phyloP scores from a whole-genome alignment of 164 flowering plant genomes.

The Malania oleifera region DNA sequence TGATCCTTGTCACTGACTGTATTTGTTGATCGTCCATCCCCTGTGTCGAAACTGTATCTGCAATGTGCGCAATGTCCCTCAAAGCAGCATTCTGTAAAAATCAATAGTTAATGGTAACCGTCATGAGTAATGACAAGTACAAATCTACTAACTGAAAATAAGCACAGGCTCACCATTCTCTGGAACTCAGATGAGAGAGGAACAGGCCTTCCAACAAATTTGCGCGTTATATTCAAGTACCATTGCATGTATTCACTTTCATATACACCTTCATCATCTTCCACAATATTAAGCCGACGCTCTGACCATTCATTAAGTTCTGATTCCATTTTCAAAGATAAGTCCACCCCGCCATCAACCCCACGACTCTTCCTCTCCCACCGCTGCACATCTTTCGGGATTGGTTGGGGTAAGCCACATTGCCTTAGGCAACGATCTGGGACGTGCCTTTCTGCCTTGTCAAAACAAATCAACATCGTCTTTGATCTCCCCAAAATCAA shows the following conservation, averaged over 20 bases:
- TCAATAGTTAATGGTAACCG: not conserved
- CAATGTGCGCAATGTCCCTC: constrained; percentile 52
- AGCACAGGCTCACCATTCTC: constrained; percentile 32
- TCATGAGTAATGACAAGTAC: not conserved
- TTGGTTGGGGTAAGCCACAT: constrained; percentile 47
- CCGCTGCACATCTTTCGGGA: constrained; percentile 44
- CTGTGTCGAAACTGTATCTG: constrained; percentile 48
- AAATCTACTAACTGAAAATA: no score
- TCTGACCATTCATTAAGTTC: constrained; percentile 57
- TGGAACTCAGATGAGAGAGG: constrained; percentile 61
- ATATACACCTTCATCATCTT: constrained; percentile 39
- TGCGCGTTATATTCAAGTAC: constrained; percentile 55
- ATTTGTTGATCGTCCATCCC: constrained; percentile 57
- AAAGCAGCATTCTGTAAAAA: constrained; percentile 46
- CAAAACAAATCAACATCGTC: constrained; percentile 73
- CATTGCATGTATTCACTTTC: constrained; percentile 62
- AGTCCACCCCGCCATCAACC: constrained; percentile 69
- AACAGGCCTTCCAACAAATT: constrained; percentile 57
- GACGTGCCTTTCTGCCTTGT: constrained; percentile 74
- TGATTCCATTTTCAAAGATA: constrained; percentile 46
- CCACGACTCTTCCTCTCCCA: constrained; percentile 74
- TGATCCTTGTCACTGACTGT: constrained; percentile 45
- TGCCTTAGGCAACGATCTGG: constrained; percentile 72
- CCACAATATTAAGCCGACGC: constrained; percentile 40
- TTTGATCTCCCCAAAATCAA: constrained; percentile 54